Evolutionary conservation across 78 protist species (phyloP).

Genomic region (Chrysochromulina parva): DNA sequence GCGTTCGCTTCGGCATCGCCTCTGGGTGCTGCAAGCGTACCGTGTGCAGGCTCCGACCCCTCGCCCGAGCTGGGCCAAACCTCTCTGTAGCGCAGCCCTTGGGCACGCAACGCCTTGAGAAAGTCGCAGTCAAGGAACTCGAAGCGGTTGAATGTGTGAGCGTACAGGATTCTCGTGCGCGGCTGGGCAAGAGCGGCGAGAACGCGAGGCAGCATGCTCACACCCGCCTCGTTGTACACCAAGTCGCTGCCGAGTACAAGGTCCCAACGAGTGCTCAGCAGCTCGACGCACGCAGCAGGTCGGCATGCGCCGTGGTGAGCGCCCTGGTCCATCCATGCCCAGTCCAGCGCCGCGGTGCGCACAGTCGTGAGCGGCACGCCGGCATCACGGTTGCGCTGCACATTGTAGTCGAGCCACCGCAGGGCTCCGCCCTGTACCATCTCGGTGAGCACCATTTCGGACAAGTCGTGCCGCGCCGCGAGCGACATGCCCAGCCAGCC

Average conservation of each 20-base stretch:
- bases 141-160: background rate
- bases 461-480: background rate
- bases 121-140: background rate
- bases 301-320: too few relatives aligned
- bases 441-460: background rate
- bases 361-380: background rate
- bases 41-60: too few relatives aligned
- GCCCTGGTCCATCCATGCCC: too few relatives aligned
- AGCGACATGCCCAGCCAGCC: background rate
- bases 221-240: background rate
- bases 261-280: background rate
- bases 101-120: background rate
- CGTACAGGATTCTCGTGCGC: background rate
- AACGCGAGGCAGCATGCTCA: background rate
- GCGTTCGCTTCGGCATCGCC: too few relatives aligned
- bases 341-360: background rate
- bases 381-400: background rate
- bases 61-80: background rate
- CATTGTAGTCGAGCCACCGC: background rate
- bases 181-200: background rate
- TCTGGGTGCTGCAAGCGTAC: too few relatives aligned
- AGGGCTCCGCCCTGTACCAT: background rate
- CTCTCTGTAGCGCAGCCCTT: background rate
- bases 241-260: background rate
- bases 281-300: background rate